A percentile compares a stretch with the other conserved stretches of the same genome.
phyloP scores from a whole-genome alignment of 2,329 filamentous ascomycete genomes.

The Beauveria rudraprayagi region DNA sequence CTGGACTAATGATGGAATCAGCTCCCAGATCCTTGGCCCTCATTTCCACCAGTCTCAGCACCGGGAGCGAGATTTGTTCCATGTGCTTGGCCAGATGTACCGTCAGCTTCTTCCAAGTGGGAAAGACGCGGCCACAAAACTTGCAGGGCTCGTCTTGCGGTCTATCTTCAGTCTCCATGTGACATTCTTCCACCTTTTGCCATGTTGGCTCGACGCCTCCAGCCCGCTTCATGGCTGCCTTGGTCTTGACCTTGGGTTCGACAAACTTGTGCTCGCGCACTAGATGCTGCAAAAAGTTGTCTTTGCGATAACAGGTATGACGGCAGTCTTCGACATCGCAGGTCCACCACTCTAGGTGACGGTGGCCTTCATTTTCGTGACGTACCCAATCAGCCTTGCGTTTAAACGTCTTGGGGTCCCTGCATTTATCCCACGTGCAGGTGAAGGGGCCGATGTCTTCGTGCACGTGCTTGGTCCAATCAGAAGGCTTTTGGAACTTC shows the following conservation, averaged over 20 bases:
- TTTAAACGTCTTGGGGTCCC: conserved; percentile 86
- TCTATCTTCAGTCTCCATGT: conserved; percentile 55
- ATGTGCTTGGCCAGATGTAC: conserved; percentile 93
- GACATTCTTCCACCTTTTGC: conserved; percentile 71
- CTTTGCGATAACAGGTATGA: conserved; percentile 77
- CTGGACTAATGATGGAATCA: conserved; percentile 60
- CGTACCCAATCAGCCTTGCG: conserved; percentile 93
- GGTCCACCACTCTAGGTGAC: conserved; percentile 85
- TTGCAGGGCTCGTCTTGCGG: conserved; percentile 74
- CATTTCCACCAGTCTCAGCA: conserved; percentile 52
- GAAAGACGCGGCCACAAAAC: conserved; percentile 76
- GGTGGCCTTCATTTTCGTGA: conserved; percentile 86
- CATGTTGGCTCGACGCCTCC: conserved; percentile 57
- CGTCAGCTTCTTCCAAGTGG: conserved; percentile 85
- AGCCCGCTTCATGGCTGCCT: conserved; percentile 55
- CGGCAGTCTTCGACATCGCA: conserved; percentile 74
- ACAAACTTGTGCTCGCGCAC: conserved; percentile 82
- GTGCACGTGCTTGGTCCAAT: conserved; percentile 95
- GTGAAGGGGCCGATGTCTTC: conserved; percentile 91
- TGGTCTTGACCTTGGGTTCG: conserved; percentile 74
- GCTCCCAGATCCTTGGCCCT: conserved; percentile 41
- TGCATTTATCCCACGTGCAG: conserved; percentile 78
- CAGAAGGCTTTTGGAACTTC: conserved; percentile 82
- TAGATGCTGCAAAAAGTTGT: conserved; percentile 89
- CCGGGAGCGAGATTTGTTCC: conserved; percentile 81